These are phyloP conservation scores for Fusarium chaquense DNA, from an alignment of 2,329 filamentous ascomycete genomes.

Conservation along the genomic window DNA sequence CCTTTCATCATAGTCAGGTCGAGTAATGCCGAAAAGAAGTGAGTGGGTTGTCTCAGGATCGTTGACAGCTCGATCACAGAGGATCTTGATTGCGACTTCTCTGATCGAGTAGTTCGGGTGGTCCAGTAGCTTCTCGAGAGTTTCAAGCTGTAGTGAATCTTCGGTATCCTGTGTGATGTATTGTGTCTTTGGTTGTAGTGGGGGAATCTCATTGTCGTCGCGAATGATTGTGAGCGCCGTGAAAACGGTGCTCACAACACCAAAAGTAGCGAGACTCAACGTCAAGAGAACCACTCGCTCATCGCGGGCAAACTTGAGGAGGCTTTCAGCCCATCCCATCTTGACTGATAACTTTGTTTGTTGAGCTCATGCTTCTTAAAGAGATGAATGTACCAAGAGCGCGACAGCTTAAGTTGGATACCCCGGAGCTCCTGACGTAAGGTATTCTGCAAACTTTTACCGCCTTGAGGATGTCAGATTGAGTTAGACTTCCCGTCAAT, in stretches of 20 bases:
- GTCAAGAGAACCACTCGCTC: slow-evolving; percentile 66
- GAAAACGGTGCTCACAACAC: slow-evolving; percentile 69
- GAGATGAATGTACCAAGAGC: slow-evolving; percentile 1
- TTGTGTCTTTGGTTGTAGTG: slow-evolving; percentile 72
- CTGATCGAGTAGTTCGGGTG: slow-evolving; percentile 80
- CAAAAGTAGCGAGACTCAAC: slow-evolving; percentile 69
- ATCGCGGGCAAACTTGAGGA: slow-evolving; percentile 57
- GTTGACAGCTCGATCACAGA: slow-evolving; percentile 69
- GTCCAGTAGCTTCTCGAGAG: slow-evolving; percentile 74
- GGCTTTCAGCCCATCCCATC: slow-evolving; percentile 56
- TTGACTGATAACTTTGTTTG: slow-evolving; percentile 35
- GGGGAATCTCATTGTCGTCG: slow-evolving; percentile 74
- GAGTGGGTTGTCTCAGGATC: slow-evolving; percentile 63
- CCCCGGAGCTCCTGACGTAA: slow-evolving; percentile 31
- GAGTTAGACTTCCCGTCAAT: slow-evolving; percentile 12
- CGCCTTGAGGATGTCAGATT: background rate
- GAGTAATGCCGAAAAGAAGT: slow-evolving; percentile 70
- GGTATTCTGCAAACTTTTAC: slow-evolving; percentile 33
- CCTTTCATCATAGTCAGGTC: slow-evolving; percentile 69
- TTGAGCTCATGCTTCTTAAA: slow-evolving; percentile 28
- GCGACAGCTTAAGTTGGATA: slow-evolving; percentile 3
- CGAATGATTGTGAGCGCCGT: slow-evolving; percentile 70
- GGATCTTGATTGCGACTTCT: slow-evolving; percentile 72
- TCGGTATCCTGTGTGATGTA: slow-evolving; percentile 83
- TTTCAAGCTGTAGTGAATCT: slow-evolving; percentile 74